Base-by-base conservation (phyloP, 352 stramenopile species). In the Phytophthora constricta region DNA sequence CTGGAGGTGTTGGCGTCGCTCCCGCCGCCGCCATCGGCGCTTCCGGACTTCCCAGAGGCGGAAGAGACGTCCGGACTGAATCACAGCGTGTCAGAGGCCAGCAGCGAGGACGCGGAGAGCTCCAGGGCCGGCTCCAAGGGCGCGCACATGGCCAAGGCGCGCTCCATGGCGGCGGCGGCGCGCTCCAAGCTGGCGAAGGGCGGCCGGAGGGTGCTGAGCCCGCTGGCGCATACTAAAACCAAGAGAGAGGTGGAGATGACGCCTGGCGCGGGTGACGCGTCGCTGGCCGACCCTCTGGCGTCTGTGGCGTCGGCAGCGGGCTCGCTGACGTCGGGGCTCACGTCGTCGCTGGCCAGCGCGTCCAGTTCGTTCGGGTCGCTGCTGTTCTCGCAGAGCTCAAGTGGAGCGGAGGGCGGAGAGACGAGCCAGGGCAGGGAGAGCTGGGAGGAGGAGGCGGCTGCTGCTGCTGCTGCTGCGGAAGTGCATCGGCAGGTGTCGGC, bases 161-260 rank as follows among this genome's bases (percentile, higher is more conserved):
- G 84, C 26, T 86, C 82, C 10, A 82, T 87, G 58, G 82, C 84
- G 11, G 70, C 74, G 2, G 56, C 68, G 1, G 76, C 80, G 20
- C 72, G 68, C 19, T 90, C 80, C 14, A 90, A 87, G 25, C 51
- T 92, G 26, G 68, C 80, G 7, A 76, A 88, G 34, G 70, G 80
- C 31, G 76, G 81, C 7, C 78, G 81, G 25, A 80, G 77, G 54
- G 71, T 89, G 56, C 63, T 92, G 39, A 86, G 81, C 8, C 84
- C 84, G 20, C 39, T 87, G 8, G 43, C 68, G 3, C 19, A 68
- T 41, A 56, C 23, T 9, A 72, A 69, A n/a, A 64, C 26, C 28
- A 42, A 46, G 31, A 34, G 26, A 25, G 41, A 27, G 16, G 26
- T n/a, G n/a, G n/a, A n/a, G n/a, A n/a, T n/a, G n/a, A n/a, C n/a